Base-by-base conservation (phyloP, 2,329 filamentous ascomycete genomes). In the Monilinia aucupariae region DNA sequence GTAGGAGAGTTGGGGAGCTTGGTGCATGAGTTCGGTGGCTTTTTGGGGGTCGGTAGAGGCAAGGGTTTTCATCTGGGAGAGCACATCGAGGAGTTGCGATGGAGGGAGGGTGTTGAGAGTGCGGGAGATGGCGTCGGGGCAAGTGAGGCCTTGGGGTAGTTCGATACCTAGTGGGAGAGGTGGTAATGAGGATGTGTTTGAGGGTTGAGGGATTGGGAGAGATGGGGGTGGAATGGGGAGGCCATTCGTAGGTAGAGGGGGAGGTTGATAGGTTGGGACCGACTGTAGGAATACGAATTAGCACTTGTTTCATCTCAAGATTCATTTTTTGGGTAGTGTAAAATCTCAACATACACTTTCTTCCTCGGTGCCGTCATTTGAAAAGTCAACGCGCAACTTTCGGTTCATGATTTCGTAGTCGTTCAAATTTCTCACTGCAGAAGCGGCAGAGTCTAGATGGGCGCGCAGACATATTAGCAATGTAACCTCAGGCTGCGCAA, bases 371-470 rank as follows among this genome's bases (percentile, higher is more conserved):
- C 85, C 88, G 75, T 97, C 93, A 75, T 96, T 96, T 64, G 91
- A 94, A 77, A 96, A 99, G 76, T 97, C 94, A 62, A 99, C 94
- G 65, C 92, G 86, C 67, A 99, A 83, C 76, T 96, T 96, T 71
- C 94, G 86, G 62, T 92, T 92, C 87, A 96, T 96, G 73, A 97
- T 87, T 75, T 97, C 93, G 77, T 91, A 88, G 75, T 96, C 92
- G 78, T 97, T 96, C 59, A 97, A 80, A 74, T 99, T 97, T 70
- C 93, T 88, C 54, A 97, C 93, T 2, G 94, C 94, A 2, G 92
- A 96, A 45, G 93, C 91, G 39, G 94, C 94, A 32, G 92, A 87
- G 71, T 88, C 85, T 86, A 47, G n/a, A 41, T 20, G 49, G n/a
- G 39, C 34, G 49, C 52, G n/a, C 52, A 58, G 34, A 62, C 7